Base-by-base conservation (phyloP, 805 yeast species). In the Kodamaea leandrae region DNA sequence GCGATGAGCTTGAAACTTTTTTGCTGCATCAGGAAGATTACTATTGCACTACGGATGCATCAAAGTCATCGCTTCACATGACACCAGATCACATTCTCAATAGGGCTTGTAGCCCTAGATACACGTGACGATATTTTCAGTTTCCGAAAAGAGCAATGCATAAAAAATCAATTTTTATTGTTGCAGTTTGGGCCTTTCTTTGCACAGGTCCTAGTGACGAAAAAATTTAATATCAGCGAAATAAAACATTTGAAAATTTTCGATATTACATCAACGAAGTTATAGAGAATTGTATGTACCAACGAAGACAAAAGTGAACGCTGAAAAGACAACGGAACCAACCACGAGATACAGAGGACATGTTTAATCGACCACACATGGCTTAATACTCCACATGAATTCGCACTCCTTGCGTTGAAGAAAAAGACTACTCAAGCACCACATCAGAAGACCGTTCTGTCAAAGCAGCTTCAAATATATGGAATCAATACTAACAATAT, bases 401-500 rank as follows among this genome's bases (percentile, higher is more conserved):
- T n/a, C n/a, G n/a, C n/a, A n/a, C n/a, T n/a, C n/a, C n/a, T n/a
- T n/a, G n/a, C 16, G 9, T 13, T 12, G 12, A 23, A 23, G 26
- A n/a, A n/a, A n/a, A n/a, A n/a, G n/a, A n/a, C n/a, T n/a, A n/a
- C 9, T 21, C 25, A 21, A 21, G 25, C 25, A 7, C 10, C 25
- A 21, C 10, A 7, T 21, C 25, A 21, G 25, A 21, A 21, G 6
- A 21, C 9, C 25, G n/a, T n/a, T n/a, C n/a, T n/a, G n/a, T n/a
- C n/a, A n/a, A n/a, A n/a, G n/a, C n/a, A n/a, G n/a, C n/a, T n/a
- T n/a, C n/a, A n/a, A n/a, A n/a, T n/a, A 30, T 26, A 7, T 23
- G 4, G 18, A 19, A 21, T n/a, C 20, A 28, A 32, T 61, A 68
- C 72, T 68, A 66, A 68, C 72, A 39, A 37, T 25, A 52, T 41